These are phyloP conservation scores for Arthrobotrys musiformis DNA, from an alignment of 2,329 filamentous ascomycete genomes.

Conservation along the genomic window DNA sequence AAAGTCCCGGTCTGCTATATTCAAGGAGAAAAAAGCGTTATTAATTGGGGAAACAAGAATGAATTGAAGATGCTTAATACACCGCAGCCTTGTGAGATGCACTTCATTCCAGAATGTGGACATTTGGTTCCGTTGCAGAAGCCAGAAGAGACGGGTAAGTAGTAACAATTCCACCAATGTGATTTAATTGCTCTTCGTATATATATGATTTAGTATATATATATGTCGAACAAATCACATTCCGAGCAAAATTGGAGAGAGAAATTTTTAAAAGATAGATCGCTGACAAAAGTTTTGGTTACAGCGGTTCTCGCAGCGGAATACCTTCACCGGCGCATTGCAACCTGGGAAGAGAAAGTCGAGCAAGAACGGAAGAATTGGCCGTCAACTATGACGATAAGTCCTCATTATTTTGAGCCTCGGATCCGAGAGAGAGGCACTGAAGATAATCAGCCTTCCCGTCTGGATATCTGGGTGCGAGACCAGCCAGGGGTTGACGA, in stretches of 20 bases:
- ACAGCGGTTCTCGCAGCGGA: constrained; percentile 49
- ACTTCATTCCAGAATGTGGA: constrained; percentile 73
- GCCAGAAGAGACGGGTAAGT: constrained; percentile 73
- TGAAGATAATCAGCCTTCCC: background rate
- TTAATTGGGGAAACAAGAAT: constrained; percentile 68
- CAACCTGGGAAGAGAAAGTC: constrained; percentile 54
- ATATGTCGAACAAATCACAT: too few relatives aligned
- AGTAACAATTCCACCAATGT: background rate
- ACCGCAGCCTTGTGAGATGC: constrained; percentile 72
- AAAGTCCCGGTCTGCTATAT: constrained; percentile 76
- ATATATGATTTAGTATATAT: too few relatives aligned
- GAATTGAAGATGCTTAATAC: constrained; percentile 71
- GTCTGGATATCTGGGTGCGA: background rate
- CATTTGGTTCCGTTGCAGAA: constrained; percentile 88
- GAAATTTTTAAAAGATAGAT: too few relatives aligned
- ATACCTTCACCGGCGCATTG: constrained; percentile 53
- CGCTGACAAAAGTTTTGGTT: background rate
- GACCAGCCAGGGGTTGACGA: background rate
- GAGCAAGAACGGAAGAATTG: constrained; percentile 15
- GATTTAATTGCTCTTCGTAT: too few relatives aligned
- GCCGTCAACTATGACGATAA: constrained; percentile 19
- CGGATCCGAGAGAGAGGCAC: background rate
- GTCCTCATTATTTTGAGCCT: constrained; percentile 12
- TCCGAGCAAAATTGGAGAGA: too few relatives aligned
- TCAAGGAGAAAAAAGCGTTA: constrained; percentile 71